Percentiles rank a stretch among this genome's conserved stretches.
These are phyloP conservation scores for Globisporangium cylindrosporum DNA, from an alignment of 352 stramenopile species.

Conservation along the genomic window DNA sequence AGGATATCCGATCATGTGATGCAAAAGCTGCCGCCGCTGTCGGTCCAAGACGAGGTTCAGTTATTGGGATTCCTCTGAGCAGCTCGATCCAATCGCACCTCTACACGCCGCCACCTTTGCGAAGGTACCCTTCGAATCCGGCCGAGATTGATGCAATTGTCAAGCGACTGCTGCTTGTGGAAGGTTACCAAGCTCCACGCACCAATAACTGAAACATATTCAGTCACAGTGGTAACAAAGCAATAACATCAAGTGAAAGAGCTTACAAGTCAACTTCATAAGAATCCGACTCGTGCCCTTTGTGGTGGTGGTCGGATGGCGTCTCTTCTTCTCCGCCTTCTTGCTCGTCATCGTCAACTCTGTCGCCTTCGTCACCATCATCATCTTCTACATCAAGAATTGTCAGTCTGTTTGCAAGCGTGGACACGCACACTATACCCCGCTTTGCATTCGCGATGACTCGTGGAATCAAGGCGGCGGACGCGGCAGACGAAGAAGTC, in stretches of 20 bases:
- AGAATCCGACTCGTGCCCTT: constrained; percentile 21
- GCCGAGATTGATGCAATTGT: constrained; percentile 48
- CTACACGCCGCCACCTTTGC: constrained; percentile 10
- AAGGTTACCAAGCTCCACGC: constrained; percentile 42
- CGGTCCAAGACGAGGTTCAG: constrained; percentile 9
- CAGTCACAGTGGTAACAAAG: background rate
- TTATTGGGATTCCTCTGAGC: constrained; percentile 10
- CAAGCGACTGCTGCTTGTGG: constrained; percentile 40
- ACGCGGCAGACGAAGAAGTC: constrained; percentile 10
- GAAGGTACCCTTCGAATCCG: constrained; percentile 32
- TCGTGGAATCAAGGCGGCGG: constrained; percentile 13
- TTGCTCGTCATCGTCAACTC: constrained; percentile 8
- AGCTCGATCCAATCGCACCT: background rate
- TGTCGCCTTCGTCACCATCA: constrained; percentile 38
- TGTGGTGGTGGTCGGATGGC: background rate
- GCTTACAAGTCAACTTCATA: constrained; percentile 30
- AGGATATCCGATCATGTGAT: background rate
- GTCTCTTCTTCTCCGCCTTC: constrained; percentile 3
- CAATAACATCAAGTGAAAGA: background rate
- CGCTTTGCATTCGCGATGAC: constrained; percentile 49
- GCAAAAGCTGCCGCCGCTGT: background rate
- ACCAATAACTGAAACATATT: background rate
- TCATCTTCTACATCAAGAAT: constrained; percentile 66
- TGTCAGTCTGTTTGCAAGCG: constrained; percentile 31
- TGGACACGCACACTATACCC: constrained; percentile 48